phyloP scores from a whole-genome alignment of 495 filamentous ascomycete genomes.

The Cercophora scortea region DNA sequence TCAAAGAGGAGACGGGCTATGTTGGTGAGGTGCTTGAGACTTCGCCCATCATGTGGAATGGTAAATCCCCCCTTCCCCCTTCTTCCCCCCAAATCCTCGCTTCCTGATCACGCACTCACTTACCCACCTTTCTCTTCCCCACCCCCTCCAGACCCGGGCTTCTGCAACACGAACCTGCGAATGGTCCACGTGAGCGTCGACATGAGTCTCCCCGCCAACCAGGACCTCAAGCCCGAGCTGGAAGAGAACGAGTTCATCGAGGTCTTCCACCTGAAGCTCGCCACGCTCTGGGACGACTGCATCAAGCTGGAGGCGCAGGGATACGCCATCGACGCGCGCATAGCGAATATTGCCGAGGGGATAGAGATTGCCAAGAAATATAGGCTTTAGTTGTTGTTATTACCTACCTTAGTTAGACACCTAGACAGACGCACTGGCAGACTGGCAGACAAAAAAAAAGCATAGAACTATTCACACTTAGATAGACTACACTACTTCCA shows the following conservation, averaged over 20 bases:
- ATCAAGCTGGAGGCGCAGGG: slow-evolving; percentile 63
- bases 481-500: slow-evolving; percentile 17
- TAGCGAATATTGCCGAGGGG: slow-evolving; percentile 78
- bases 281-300: slow-evolving; percentile 57
- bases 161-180: slow-evolving; percentile 82
- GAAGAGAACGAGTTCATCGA: slow-evolving; percentile 92
- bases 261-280: slow-evolving; percentile 64
- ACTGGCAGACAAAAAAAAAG: slow-evolving; percentile 1
- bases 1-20: slow-evolving; percentile 93
- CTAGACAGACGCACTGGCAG: neutral
- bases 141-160: slow-evolving; percentile 49
- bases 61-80: slow-evolving; percentile 29
- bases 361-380: slow-evolving; percentile 65
- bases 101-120: neutral
- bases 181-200: slow-evolving; percentile 80
- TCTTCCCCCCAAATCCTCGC: neutral
- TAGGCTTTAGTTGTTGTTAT: slow-evolving; percentile 20
- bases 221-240: slow-evolving; percentile 59
- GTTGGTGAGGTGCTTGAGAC: slow-evolving; percentile 59
- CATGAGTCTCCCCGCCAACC: slow-evolving; percentile 60
- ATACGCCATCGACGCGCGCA: slow-evolving; percentile 77
- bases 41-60: slow-evolving; percentile 80
- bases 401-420: neutral
- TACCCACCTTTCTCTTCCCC: too few relatives aligned
- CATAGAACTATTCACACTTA: too few relatives aligned